Conservation (phyloP, 805 yeast species). For the Ogataea paraovalis region DNA sequence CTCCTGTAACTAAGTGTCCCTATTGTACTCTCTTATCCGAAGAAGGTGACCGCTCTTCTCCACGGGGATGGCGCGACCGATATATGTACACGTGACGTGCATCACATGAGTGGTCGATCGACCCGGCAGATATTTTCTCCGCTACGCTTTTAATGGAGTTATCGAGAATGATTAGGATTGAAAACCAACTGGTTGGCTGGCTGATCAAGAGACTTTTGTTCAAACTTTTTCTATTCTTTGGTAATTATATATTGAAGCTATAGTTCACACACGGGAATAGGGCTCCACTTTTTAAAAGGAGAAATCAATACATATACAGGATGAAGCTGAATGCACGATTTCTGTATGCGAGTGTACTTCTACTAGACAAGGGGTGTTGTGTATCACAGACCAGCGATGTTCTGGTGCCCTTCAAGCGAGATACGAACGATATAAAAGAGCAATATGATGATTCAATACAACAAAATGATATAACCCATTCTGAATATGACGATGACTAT, state of each 20-base stretch:
- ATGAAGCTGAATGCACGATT: not conserved
- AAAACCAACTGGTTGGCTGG: not conserved
- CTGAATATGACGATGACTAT: not conserved
- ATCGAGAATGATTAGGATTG: conserved; percentile 1
- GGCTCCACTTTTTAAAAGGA: too few relatives aligned
- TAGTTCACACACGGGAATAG: too few relatives aligned
- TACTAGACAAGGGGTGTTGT: not conserved
- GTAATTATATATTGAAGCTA: too few relatives aligned
- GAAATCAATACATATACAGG: not conserved
- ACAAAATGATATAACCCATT: not conserved
- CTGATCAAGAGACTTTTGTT: too few relatives aligned
- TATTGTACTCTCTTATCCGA: too few relatives aligned
- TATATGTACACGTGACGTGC: too few relatives aligned
- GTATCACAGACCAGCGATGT: not conserved
- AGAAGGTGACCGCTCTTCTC: too few relatives aligned
- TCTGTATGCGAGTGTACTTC: not conserved
- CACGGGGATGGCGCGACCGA: too few relatives aligned
- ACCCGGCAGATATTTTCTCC: not conserved
- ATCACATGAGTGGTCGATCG: not conserved
- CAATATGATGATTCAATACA: too few relatives aligned
- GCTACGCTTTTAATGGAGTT: conserved; percentile 3
- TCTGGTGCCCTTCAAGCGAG: not conserved
- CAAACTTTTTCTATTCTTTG: too few relatives aligned
- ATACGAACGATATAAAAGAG: not conserved
- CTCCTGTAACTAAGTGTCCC: too few relatives aligned